Evolutionary conservation across 768 basidiomycete genomes (phyloP), one percentile per base, ranked within the genome.

Genomic region (Boletellus sp.): DNA sequence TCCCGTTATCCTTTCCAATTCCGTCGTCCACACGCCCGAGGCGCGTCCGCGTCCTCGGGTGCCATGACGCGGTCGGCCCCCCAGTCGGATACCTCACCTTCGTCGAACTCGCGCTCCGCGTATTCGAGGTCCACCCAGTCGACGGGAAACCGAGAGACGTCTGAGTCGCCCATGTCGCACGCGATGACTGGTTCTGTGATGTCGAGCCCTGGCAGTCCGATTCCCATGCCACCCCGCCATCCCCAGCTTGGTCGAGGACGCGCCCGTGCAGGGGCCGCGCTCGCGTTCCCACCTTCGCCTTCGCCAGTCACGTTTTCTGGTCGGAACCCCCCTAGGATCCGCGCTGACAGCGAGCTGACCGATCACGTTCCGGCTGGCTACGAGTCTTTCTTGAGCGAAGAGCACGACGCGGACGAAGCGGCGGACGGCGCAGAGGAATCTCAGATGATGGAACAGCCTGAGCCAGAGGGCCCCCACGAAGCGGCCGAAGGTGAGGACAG

Each of bases 1-100:
- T 82, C 86, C 20, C 77, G 83, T 0, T 86, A 84, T 60, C 87
- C 85, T 10, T 87, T 87, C 75, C 74, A 79, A 46, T 78, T 80
- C 66, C 81, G 83, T 17, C 75, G 75, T 2, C 63, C 65, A 1
- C 64, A 65, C 32, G 56, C 63, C 1, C 77, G 78, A 8, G 77
- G 81, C 0, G 71, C 68, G 13, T 74, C 56, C 17, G 51, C 65
- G 26, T 78, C 74, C 6, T 76, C 75, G 12, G 68, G 71, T 41
- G 64, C 65, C 16, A 57, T 72, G 53, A 75, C 77, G 8, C 74
- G 68, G 50, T 64, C 70, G 11, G 65, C 73, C 1, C 74, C 66
- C 38, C 65, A 57, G 32, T 71, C 70, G 20, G 69, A 67, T 0
- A 63, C 71, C 1, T 67, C 70, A 8, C 65, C 72, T 11, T 71